These are phyloP conservation scores for Cenchrus purpureus DNA, from an alignment of 176 grass and related monocot species.

Conservation along the genomic window DNA sequence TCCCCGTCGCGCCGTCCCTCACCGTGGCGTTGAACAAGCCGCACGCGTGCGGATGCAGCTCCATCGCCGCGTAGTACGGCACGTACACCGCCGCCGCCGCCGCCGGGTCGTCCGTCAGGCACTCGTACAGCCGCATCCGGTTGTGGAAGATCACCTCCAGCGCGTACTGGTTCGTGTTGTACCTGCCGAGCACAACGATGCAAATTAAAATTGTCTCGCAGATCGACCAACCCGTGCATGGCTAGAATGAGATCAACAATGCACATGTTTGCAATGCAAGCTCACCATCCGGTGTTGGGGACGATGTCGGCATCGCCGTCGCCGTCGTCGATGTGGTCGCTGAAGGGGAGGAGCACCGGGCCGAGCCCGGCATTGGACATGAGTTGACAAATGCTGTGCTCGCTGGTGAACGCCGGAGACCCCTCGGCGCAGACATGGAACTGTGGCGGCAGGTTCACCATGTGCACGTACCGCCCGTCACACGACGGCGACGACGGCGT, in stretches of 20 bases:
- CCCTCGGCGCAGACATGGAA: slow-evolving; percentile 45
- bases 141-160: slow-evolving; percentile 80
- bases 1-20: slow-evolving; percentile 35
- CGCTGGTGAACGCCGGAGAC: slow-evolving; percentile 21
- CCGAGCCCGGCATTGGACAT: slow-evolving; percentile 52
- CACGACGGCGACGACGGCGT: neutral
- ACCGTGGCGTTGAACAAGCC: slow-evolving; percentile 45
- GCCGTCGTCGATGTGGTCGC: slow-evolving; percentile 2
- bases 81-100: slow-evolving; percentile 61
- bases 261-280: neutral
- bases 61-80: slow-evolving; percentile 62
- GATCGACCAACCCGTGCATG: neutral
- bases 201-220: neutral
- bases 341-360: neutral
- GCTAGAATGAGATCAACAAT: too few species aligned
- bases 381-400: neutral
- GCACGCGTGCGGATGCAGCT: slow-evolving; percentile 60
- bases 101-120: slow-evolving; percentile 52
- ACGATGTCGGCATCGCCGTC: slow-evolving; percentile 17
- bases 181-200: slow-evolving; percentile 31
- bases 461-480: slow-evolving; percentile 45
- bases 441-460: slow-evolving; percentile 39
- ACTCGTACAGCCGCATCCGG: slow-evolving; percentile 68
- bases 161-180: slow-evolving; percentile 68
- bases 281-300: slow-evolving; percentile 47